Conservation (phyloP, 495 filamentous ascomycete species). For the Symbiotaphrina buchneri region DNA sequence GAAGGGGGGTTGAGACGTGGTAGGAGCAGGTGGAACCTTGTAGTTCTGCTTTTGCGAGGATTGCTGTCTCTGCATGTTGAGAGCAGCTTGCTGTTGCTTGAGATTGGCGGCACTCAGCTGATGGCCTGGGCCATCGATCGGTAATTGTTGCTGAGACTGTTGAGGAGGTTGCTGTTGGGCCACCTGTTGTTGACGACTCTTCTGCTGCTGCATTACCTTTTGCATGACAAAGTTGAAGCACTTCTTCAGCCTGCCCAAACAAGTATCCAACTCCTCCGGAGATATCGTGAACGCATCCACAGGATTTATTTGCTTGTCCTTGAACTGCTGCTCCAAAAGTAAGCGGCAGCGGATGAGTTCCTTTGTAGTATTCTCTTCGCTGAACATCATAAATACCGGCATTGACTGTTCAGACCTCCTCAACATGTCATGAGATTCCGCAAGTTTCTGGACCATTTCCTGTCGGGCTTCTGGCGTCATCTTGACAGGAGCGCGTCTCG, state of each 20-base stretch:
- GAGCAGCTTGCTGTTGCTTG: conserved; percentile 3
- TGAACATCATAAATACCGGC: conserved; percentile 3
- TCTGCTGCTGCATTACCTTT: conserved; percentile 1
- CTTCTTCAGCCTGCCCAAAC: conserved; percentile 1
- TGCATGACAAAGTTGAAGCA: conserved; percentile 3
- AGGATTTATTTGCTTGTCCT: conserved; percentile 1
- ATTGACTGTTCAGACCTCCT: conserved; percentile 3
- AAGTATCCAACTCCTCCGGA: conserved; percentile 2
- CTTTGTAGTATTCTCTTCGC: conserved; percentile 1
- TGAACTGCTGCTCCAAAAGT: conserved; percentile 5
- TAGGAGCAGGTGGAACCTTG: conserved; percentile 3
- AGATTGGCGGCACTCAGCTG: conserved; percentile 3
- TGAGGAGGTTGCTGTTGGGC: conserved; percentile 1
- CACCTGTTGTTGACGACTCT: background rate
- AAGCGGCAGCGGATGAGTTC: conserved; percentile 5
- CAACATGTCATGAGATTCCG: conserved; percentile 3
- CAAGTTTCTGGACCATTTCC: conserved; percentile 3
- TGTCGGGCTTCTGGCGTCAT: conserved; percentile 1
- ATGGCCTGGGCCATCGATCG: conserved; percentile 1
- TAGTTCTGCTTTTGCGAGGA: background rate
- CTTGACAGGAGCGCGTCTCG: background rate
- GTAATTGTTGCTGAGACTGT: background rate
- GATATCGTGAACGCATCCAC: conserved; percentile 4
- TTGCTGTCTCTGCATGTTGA: conserved; percentile 1
- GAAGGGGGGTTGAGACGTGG: conserved; percentile 5